phyloP scores from a whole-genome alignment of 495 filamentous ascomycete species.

The Mycothermus thermophilus region DNA sequence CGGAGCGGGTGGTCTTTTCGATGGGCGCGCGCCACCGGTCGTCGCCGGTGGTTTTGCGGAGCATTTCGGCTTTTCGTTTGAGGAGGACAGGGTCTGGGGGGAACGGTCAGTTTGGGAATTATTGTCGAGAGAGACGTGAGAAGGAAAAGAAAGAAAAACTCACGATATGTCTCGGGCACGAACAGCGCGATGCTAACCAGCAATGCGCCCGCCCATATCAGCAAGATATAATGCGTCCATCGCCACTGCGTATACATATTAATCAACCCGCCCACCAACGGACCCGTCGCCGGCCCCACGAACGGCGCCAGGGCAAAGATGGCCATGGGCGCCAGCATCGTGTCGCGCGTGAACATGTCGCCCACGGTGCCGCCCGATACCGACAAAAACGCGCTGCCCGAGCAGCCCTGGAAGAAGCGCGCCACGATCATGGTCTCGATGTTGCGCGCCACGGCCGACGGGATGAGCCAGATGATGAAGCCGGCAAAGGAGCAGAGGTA shows the following conservation, averaged over 20 bases:
- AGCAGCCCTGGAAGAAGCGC: slow-evolving; percentile 74
- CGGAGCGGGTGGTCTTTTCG: slow-evolving; percentile 59
- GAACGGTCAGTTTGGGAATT: neutral
- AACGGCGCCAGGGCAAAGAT: slow-evolving; percentile 72
- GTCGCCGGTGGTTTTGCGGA: slow-evolving; percentile 68
- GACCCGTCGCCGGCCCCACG: slow-evolving; percentile 49
- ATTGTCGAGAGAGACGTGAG: neutral
- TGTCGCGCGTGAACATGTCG: slow-evolving; percentile 65
- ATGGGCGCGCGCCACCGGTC: slow-evolving; percentile 65
- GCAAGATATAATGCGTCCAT: slow-evolving; percentile 76
- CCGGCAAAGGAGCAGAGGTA: slow-evolving; percentile 65
- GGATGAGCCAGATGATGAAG: slow-evolving; percentile 78
- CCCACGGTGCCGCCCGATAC: slow-evolving; percentile 88
- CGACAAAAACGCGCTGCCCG: slow-evolving; percentile 76
- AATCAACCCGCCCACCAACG: slow-evolving; percentile 46
- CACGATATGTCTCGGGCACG: slow-evolving; percentile 86
- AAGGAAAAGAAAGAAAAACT: slow-evolving; percentile 6
- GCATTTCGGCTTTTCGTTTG: slow-evolving; percentile 52
- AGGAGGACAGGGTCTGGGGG: slow-evolving; percentile 47
- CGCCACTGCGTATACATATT: slow-evolving; percentile 69
- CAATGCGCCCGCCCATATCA: slow-evolving; percentile 63
- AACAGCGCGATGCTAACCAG: slow-evolving; percentile 51
- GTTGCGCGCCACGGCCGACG: slow-evolving; percentile 75
- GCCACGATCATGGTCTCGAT: slow-evolving; percentile 68
- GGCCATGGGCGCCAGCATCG: slow-evolving; percentile 49